Evolutionary conservation across 1,139 yeast genomes (phyloP).

Genomic region (Saccharomyces pastorianus): DNA sequence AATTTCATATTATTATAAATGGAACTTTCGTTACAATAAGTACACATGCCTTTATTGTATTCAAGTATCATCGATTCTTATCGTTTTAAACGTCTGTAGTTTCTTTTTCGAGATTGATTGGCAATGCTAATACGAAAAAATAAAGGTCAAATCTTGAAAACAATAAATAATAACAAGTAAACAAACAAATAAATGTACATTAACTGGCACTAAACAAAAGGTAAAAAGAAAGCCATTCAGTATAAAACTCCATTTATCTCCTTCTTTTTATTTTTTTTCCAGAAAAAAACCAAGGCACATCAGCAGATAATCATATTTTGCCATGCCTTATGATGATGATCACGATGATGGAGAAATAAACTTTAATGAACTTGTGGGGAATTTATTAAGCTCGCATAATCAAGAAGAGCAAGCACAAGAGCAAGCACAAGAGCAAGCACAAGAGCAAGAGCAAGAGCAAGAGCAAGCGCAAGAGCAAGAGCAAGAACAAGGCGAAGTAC

Average conservation of each 20-base stretch:
- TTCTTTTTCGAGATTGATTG: not conserved
- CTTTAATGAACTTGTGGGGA: conserved; percentile 30
- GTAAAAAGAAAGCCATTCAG: not conserved
- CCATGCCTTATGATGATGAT: conserved; percentile 1
- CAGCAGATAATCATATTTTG: not conserved
- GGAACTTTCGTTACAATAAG: too few relatives aligned
- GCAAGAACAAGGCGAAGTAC: conserved; percentile 6
- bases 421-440: too few relatives aligned
- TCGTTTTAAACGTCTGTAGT: not conserved
- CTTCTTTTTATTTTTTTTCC: not conserved
- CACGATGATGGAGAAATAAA: conserved; percentile 25
- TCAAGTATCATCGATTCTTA: not conserved
- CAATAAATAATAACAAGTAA: not conserved
- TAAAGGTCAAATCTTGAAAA: not conserved
- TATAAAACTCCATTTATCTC: not conserved
- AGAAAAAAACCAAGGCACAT: not conserved
- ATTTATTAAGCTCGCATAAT: conserved; percentile 24
- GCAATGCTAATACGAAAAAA: not conserved
- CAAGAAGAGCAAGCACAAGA: conserved; percentile 8
- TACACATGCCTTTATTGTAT: too few relatives aligned
- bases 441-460: too few relatives aligned
- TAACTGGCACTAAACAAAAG: not conserved
- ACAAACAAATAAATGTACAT: not conserved
- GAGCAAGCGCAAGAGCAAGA: too few relatives aligned
- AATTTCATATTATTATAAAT: not conserved